Percentiles rank a stretch among this genome's conserved stretches.
phyloP scores from a whole-genome alignment of 1,284 basidiomycete genomes.

The Pisolithus thermaeus region DNA sequence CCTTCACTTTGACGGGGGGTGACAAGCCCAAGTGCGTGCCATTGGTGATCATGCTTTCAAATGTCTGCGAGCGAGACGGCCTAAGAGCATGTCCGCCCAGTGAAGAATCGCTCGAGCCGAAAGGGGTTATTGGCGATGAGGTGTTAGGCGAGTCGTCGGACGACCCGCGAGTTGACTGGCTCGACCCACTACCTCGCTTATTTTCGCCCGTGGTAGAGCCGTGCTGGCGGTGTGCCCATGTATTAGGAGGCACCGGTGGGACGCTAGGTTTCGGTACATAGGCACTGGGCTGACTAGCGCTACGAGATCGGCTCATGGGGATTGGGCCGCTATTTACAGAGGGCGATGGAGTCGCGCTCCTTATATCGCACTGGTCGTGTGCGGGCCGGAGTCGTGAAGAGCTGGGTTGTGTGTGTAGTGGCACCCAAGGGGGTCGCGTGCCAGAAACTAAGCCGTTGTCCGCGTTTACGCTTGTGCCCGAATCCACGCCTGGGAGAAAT shows the following conservation, averaged over 20 bases:
- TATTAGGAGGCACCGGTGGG: constrained; percentile 50
- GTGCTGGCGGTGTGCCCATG: constrained; percentile 48
- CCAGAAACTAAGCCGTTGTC: constrained; percentile 48
- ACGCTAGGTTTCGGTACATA: constrained; percentile 54
- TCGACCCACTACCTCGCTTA: constrained; percentile 74
- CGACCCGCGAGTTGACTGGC: constrained; percentile 66
- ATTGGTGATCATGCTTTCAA: constrained; percentile 35
- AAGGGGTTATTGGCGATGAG: constrained; percentile 77
- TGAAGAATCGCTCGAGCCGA: constrained; percentile 79
- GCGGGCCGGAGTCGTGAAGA: constrained; percentile 52
- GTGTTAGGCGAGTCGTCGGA: constrained; percentile 78
- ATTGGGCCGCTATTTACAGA: constrained; percentile 19
- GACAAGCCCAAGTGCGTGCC: constrained; percentile 17
- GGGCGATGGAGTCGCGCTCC: constrained; percentile 21
- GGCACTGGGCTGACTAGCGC: constrained; percentile 68
- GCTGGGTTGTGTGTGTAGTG: constrained; percentile 66
- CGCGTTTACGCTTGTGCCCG: constrained; percentile 37
- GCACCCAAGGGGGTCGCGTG: constrained; percentile 38
- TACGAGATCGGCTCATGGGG: constrained; percentile 52
- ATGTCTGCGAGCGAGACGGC: constrained; percentile 48
- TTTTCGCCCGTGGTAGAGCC: constrained; percentile 45
- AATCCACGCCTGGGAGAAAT: constrained; percentile 43
- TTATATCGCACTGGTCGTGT: constrained; percentile 40
- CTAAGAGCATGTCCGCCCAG: constrained; percentile 50
- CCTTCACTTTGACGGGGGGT: constrained; percentile 75